phyloP scores from a whole-genome alignment of 495 filamentous ascomycete genomes.

The Podospora australis region DNA sequence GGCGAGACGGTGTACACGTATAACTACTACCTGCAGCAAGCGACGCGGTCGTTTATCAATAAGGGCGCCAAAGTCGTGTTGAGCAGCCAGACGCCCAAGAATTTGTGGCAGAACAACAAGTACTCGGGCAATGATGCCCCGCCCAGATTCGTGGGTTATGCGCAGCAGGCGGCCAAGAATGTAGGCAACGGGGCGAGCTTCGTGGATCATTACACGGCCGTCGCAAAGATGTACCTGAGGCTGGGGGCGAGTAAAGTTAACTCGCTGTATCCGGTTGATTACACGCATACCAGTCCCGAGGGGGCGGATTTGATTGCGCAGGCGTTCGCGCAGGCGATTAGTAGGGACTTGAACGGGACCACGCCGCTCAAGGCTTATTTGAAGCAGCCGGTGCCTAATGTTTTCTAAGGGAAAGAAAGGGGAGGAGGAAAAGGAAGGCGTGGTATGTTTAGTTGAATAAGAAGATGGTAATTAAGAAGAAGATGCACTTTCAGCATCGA shows the following conservation, averaged over 20 bases:
- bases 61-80: conserved; percentile 62
- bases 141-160: conserved; percentile 53
- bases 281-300: conserved; percentile 57
- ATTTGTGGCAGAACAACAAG: conserved; percentile 50
- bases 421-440: too few species aligned
- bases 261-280: conserved; percentile 50
- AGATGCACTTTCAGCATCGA: conserved; percentile 12
- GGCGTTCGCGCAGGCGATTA: conserved; percentile 56
- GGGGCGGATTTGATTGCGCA: conserved; percentile 54
- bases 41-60: conserved; percentile 42
- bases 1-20: conserved; percentile 51
- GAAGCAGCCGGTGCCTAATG: conserved; percentile 13
- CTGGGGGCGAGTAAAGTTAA: conserved; percentile 44
- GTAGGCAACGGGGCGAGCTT: conserved; percentile 39
- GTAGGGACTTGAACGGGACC: conserved; percentile 35
- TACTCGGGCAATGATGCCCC: conserved; percentile 37
- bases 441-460: too few species aligned
- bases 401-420: conserved; percentile 16
- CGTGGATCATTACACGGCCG: conserved; percentile 57
- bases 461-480: too few species aligned
- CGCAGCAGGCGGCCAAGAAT: conserved; percentile 42
- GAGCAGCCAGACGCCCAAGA: conserved; percentile 56
- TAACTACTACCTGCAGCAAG: conserved; percentile 50
- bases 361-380: conserved; percentile 24
- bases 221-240: conserved; percentile 44